Evolutionary conservation across 768 basidiomycete species (phyloP).

Genomic region (Termitomyces sp.): DNA sequence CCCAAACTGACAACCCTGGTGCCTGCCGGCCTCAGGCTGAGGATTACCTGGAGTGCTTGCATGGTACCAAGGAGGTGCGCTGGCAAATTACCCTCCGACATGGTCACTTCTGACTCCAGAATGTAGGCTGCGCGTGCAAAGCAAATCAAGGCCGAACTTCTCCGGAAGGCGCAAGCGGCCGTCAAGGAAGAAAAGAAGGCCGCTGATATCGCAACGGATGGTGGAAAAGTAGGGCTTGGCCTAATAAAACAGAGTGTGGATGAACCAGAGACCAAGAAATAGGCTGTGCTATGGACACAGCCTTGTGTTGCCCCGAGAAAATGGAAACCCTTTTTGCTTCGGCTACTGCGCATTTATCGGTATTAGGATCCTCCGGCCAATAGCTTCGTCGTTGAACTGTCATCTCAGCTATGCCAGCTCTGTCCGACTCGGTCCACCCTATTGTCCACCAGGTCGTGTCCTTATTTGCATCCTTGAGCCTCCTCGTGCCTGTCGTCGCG

Average conservation of each 20-base stretch:
- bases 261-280: conserved; percentile 9
- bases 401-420: too few species aligned
- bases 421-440: conserved; percentile 52
- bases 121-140: conserved; percentile 53
- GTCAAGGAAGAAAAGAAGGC: conserved; percentile 67
- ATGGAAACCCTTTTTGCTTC: neutral
- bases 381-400: neutral
- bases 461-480: neutral
- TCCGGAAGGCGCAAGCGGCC: conserved; percentile 58
- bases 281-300: neutral
- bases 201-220: conserved; percentile 67
- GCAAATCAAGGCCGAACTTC: conserved; percentile 64
- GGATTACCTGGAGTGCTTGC: conserved; percentile 91
- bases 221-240: conserved; percentile 71
- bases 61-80: conserved; percentile 82
- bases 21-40: conserved; percentile 69
- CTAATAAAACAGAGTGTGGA: conserved; percentile 55
- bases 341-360: neutral
- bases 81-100: neutral
- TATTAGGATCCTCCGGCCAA: neutral
- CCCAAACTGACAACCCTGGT: conserved; percentile 65
- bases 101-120: neutral
- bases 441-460: conserved; percentile 38
- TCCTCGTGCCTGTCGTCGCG: too few species aligned
- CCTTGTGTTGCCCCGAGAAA: neutral